Conservation (phyloP, 192 early-diverging fungal species). For the Coemansia sp. region DNA sequence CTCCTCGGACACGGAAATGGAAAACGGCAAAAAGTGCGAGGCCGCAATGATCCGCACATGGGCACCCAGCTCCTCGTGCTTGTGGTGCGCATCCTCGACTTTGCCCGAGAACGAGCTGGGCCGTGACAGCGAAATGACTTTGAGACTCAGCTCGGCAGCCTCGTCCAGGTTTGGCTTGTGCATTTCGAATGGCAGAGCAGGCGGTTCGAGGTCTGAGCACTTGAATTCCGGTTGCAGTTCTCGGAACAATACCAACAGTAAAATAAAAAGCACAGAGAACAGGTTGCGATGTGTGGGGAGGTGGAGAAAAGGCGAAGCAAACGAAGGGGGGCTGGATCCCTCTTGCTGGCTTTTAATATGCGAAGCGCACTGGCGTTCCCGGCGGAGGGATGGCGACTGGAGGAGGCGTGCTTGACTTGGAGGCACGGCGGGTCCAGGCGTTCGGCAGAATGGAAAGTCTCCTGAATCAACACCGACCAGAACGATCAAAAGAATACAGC, state of each 20-base stretch:
- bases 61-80: slow-evolving; percentile 24
- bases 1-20: slow-evolving; percentile 30
- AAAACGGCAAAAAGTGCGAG: slow-evolving; percentile 51
- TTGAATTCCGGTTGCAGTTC: too few species aligned
- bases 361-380: too few species aligned
- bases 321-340: not conserved
- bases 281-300: not conserved
- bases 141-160: slow-evolving; percentile 34
- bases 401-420: not conserved
- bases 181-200: slow-evolving; percentile 8
- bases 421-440: not conserved
- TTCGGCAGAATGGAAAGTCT: not conserved
- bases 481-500: not conserved
- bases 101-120: slow-evolving; percentile 34
- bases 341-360: not conserved
- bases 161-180: slow-evolving; percentile 26
- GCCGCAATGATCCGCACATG: slow-evolving; percentile 45
- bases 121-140: slow-evolving; percentile 33
- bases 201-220: too few species aligned
- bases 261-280: too few species aligned
- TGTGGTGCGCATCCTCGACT: slow-evolving; percentile 8
- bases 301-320: not conserved
- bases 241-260: too few species aligned
- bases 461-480: not conserved
- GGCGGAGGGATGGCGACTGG: too few species aligned